Conservation (phyloP, 768 basidiomycete genomes). For the Kwoniella newhampshirensis region DNA sequence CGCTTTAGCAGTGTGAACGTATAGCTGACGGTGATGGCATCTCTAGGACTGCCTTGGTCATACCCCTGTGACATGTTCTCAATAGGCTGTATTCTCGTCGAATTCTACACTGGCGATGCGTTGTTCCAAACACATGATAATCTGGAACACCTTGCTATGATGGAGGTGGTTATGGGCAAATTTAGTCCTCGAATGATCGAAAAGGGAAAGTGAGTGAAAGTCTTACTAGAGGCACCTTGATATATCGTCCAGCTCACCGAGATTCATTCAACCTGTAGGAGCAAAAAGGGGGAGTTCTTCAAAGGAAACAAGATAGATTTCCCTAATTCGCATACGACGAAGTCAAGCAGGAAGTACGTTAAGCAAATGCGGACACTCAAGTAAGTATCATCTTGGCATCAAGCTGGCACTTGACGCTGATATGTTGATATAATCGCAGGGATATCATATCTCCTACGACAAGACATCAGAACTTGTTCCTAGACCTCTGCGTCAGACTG, state of each 20-base stretch:
- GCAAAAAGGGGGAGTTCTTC: slow-evolving; percentile 89
- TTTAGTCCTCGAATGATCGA: slow-evolving; percentile 80
- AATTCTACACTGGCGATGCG: slow-evolving; percentile 95
- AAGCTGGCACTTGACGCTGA: slow-evolving; percentile 17
- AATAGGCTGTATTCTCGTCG: slow-evolving; percentile 95
- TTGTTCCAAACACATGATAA: slow-evolving; percentile 99
- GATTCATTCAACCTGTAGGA: slow-evolving; percentile 53
- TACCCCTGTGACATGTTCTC: slow-evolving; percentile 99
- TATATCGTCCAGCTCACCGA: not conserved
- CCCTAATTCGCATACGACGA: slow-evolving; percentile 82
- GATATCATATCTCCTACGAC: slow-evolving; percentile 81
- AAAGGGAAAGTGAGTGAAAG: slow-evolving; percentile 42
- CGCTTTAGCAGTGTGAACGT: not conserved
- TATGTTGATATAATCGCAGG: slow-evolving; percentile 45
- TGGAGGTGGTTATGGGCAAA: slow-evolving; percentile 99
- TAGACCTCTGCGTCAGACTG: slow-evolving; percentile 81
- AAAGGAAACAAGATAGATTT: slow-evolving; percentile 82
- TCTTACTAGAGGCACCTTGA: slow-evolving; percentile 5
- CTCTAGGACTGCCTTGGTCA: slow-evolving; percentile 89
- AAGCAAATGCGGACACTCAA: slow-evolving; percentile 73
- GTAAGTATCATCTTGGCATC: slow-evolving; percentile 57
- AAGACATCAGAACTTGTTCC: slow-evolving; percentile 57
- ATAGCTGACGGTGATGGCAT: slow-evolving; percentile 6
- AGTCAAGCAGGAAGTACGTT: slow-evolving; percentile 92
- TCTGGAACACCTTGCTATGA: slow-evolving; percentile 98